Percentiles rank a stretch among this genome's conserved stretches.
Conservation (phyloP, 192 early-diverging fungal genomes). For the Entomortierella chlamydospora region DNA sequence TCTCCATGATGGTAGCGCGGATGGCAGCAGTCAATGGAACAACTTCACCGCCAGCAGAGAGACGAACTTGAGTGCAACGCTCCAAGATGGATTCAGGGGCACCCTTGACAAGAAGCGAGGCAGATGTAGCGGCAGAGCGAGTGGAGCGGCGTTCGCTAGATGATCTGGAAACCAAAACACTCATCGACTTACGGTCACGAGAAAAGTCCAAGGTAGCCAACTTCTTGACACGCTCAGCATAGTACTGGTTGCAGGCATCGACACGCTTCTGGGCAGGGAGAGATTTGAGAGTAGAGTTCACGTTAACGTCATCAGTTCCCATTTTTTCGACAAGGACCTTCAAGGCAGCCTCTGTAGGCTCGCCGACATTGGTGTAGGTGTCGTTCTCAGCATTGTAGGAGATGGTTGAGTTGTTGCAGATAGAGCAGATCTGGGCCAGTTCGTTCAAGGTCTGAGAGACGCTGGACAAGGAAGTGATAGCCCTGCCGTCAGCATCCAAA, state of each 20-base stretch:
- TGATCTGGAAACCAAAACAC: conserved; percentile 74
- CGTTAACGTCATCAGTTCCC: conserved; percentile 74
- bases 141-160: conserved; percentile 37
- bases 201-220: conserved; percentile 90
- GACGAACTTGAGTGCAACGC: conserved; percentile 76
- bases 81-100: conserved; percentile 94
- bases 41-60: conserved; percentile 55
- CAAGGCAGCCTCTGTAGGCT: conserved; percentile 98
- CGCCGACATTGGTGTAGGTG: conserved; percentile 84
- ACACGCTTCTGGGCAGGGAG: conserved; percentile 68
- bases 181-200: conserved; percentile 99
- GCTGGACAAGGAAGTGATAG: conserved; percentile 64
- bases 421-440: conserved; percentile 81
- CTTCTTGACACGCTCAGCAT: conserved; percentile 65
- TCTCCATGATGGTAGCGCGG: conserved; percentile 69
- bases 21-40: conserved; percentile 75
- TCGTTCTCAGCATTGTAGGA: conserved; percentile 77
- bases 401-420: conserved; percentile 94
- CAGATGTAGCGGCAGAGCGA: conserved; percentile 33
- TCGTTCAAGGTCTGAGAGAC: conserved; percentile 74
- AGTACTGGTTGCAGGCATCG: conserved; percentile 81
- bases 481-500: conserved; percentile 56
- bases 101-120: conserved; percentile 90
- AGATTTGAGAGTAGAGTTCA: conserved; percentile 69
- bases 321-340: conserved; percentile 95